A percentile compares a stretch with the other conserved stretches of the same genome.
These are phyloP conservation scores for Volvox carteri DNA, from an alignment of 163 green algal genomes.

Conservation along the genomic window DNA sequence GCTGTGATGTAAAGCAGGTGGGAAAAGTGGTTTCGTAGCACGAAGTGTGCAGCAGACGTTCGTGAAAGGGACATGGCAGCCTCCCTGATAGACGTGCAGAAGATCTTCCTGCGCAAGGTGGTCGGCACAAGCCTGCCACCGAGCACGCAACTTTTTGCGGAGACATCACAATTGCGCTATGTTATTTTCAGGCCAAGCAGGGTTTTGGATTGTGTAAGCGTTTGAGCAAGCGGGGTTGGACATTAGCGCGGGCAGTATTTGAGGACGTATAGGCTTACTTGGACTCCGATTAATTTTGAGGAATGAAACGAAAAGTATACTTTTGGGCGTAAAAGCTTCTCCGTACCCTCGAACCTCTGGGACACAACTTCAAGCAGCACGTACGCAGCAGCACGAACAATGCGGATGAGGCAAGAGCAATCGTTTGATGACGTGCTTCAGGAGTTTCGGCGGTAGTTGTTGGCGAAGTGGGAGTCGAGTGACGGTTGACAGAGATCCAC, in stretches of 20 bases:
- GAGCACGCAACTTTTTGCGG: background rate
- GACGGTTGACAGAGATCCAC: background rate
- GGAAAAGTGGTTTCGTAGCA: background rate
- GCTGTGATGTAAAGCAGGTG: background rate
- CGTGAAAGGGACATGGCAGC: background rate
- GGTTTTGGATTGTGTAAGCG: background rate
- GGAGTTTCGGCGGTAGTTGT: background rate
- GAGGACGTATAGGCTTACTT: background rate
- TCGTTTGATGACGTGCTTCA: background rate
- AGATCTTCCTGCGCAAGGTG: background rate
- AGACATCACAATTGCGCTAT: background rate
- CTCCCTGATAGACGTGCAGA: background rate
- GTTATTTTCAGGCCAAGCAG: background rate
- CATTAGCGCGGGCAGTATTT: background rate
- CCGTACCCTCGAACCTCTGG: background rate
- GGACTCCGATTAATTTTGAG: background rate
- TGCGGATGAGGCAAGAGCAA: background rate
- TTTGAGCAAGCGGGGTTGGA: background rate
- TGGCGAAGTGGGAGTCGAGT: background rate
- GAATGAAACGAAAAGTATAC: background rate
- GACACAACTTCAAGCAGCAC: background rate
- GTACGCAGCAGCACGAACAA: background rate
- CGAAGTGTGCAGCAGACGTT: background rate
- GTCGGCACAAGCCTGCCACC: background rate
- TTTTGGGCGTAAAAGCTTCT: background rate